Evolutionary conservation across 495 filamentous ascomycete genomes (phyloP), one percentile per base, ranked within the genome.

Genomic region (Penicillium antarcticum): DNA sequence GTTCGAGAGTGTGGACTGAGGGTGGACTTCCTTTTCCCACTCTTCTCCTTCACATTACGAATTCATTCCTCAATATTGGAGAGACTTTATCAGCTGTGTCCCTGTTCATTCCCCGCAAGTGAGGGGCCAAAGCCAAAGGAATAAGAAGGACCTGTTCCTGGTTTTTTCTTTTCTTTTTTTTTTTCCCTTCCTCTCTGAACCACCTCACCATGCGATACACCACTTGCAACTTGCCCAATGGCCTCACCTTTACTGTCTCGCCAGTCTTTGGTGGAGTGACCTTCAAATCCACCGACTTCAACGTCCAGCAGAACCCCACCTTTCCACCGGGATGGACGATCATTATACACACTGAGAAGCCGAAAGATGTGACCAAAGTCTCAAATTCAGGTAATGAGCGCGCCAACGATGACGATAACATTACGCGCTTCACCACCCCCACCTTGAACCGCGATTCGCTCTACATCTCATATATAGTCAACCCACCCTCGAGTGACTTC

Each of bases 281-380:
- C 59, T 97, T 97, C 84, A 92, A 91, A 63, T 80, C 83, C 26
- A 86, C 89, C 66, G 86, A 92, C 38, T 74, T 87, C 40, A 87
- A 76, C 52, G 63, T 75, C 8, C 81, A 42, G 19, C 29, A 87
- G 59, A 80, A 84, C 52, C 80, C 80, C 16, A 75, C 83, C 19
- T 91, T 95, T 54, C 89, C 90, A 2, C 80, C 87, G 2, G 91
- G 91, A 32, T 97, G 91, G 91, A 94, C 87, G 2, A 84, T 95
- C 48, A 84, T 92, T 16, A 73, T 97, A 47, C 80, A 91, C 52
- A 87, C 84, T 26, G 83, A 87, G 53, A 83, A 87, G 45, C n/a
- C 61, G 63, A 61, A 65, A 5, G 48, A 68, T 12, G 66, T 42
- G 53, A 61, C 17, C 36, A 51, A 40, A 44, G 52, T 46, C 1